phyloP scores from a whole-genome alignment of 2,329 filamentous ascomycete species.

The Fusarium luffae region DNA sequence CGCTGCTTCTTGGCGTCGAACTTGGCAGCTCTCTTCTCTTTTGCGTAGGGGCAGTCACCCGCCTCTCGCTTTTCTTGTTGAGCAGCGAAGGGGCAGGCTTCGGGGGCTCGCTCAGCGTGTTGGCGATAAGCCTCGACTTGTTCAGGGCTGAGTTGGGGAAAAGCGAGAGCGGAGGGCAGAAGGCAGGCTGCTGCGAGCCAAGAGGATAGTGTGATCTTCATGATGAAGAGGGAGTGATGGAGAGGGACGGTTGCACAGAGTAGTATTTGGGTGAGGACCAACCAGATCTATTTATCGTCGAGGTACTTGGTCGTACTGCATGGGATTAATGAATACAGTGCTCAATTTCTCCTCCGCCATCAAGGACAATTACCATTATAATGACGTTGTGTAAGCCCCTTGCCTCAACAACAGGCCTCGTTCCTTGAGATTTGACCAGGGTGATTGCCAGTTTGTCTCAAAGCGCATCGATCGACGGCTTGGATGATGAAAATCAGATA shows the following conservation, averaged over 20 bases:
- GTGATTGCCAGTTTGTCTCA: background rate
- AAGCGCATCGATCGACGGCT: background rate
- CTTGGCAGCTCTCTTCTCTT: background rate
- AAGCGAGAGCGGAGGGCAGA: background rate
- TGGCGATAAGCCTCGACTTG: conserved; percentile 4
- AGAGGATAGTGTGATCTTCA: background rate
- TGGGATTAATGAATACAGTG: too few species aligned
- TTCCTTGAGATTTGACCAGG: background rate
- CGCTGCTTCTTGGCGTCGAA: conserved; percentile 13
- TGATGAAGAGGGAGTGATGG: background rate
- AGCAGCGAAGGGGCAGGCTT: background rate
- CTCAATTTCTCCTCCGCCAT: background rate
- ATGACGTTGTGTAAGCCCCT: background rate
- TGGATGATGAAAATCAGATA: background rate
- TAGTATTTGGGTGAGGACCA: accelerated
- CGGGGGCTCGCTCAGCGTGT: background rate
- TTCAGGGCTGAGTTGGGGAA: background rate
- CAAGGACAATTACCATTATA: background rate
- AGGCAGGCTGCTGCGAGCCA: conserved; percentile 1
- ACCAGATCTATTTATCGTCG: accelerated
- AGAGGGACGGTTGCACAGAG: accelerated
- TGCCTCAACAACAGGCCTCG: accelerated
- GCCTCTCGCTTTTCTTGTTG: background rate
- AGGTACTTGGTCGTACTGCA: accelerated
- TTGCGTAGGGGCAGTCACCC: background rate